Evolutionary conservation across 192 early-diverging fungal species (phyloP), one percentile per base, ranked within the genome.

Genomic region (Gorgonomyces haynaldii): DNA sequence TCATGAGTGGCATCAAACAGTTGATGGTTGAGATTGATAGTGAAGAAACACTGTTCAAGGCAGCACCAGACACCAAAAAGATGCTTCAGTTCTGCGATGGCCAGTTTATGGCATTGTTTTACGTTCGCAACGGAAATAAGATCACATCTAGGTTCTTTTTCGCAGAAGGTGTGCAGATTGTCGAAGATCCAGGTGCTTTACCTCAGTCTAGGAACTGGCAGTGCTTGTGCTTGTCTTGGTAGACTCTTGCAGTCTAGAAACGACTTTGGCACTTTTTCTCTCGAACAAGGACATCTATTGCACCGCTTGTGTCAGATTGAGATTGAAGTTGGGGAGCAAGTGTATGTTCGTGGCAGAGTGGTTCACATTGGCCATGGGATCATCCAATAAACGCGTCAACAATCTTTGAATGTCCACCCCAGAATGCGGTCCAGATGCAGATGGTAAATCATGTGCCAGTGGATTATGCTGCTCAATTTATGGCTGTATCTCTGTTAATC

Each of bases 121-220:
- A 26, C 28, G 37, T 31, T 19, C n/a, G 10, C 4, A 19, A 34
- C 25, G 35, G 20, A 15, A 25, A 41, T 5, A 30, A 24, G 4
- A 34, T 60, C 27, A 60, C 51, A 44, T 37, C 44, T 16, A 34
- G 58, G 9, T 55, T 48, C 52, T 60, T 60, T 34, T 60, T 55
- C 58, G 19, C 20, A 15, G 58, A 55, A 12, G 37, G 24, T 17
- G 10, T 26, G 3, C 37, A 34, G 29, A 53, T 55, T 8, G 30
- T 60, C 17, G 58, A 60, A 41, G 58, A 60, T 32, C 52, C 58
- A 25, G 32, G 29, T 49, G 24, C 7, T 30, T 30, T 16, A 13
- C 20, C 10, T 29, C 30, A 10, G 21, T 46, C 26, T 46, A 46
- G 57, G 57, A 2, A 60, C 58, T 4, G 58, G 58, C 8, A 41